Evolutionary conservation across 2,329 filamentous ascomycete species (phyloP).

Genomic region (Talaromyces sp.): DNA sequence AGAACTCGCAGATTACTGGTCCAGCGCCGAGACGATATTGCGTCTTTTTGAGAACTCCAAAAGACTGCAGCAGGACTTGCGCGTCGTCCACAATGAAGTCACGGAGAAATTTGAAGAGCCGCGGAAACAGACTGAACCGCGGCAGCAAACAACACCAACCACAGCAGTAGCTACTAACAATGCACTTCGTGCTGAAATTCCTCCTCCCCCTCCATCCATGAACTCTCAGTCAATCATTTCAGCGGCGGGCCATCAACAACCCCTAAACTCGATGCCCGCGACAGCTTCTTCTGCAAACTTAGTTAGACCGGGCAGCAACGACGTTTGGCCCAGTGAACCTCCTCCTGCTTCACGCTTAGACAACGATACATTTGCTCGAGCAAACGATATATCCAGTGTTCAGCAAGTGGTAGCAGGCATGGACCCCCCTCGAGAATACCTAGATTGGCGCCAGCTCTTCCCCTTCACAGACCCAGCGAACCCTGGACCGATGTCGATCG

Average conservation of each 20-base stretch:
- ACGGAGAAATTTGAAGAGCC: background rate
- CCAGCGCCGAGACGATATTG: slow-evolving; percentile 39
- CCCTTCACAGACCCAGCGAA: slow-evolving; percentile 36
- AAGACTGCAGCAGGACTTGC: slow-evolving; percentile 38
- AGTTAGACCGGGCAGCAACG: background rate
- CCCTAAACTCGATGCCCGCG: background rate
- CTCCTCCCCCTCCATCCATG: background rate
- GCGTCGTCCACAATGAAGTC: slow-evolving; percentile 28
- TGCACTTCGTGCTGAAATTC: background rate
- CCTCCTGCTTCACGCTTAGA: background rate
- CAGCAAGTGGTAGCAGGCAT: slow-evolving; percentile 27
- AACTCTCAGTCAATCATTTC: background rate
- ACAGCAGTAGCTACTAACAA: background rate
- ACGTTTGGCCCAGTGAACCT: background rate
- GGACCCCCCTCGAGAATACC: slow-evolving; percentile 30
- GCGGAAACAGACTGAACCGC: background rate
- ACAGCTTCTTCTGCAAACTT: background rate
- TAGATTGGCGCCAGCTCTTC: slow-evolving; percentile 40
- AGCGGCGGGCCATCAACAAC: background rate
- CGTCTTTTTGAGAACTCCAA: slow-evolving; percentile 42
- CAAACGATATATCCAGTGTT: slow-evolving; percentile 13
- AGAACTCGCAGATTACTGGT: slow-evolving; percentile 39
- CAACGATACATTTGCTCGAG: slow-evolving; percentile 1
- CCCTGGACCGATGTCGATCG: slow-evolving; percentile 31
- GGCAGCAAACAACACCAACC: background rate